Percentiles rank a stretch among this genome's conserved stretches.
These are phyloP conservation scores for Eucalyptus cloeziana DNA, from an alignment of 345 rosid species.

Conservation along the genomic window DNA sequence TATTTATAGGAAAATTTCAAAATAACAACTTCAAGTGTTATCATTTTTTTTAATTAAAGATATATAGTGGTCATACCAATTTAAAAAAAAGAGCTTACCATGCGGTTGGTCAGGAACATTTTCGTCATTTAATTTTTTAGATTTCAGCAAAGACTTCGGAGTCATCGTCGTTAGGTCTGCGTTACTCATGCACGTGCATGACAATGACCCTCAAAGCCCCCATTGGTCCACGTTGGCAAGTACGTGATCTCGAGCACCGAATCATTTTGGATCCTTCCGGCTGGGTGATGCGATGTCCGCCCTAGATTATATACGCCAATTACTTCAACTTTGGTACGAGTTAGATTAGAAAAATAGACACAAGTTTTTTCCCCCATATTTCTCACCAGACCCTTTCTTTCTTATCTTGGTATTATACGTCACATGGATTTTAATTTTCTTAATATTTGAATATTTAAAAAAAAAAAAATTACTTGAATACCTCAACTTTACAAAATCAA, in stretches of 20 bases:
- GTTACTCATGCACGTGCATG: background rate
- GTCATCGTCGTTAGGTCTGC: background rate
- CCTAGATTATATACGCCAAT: background rate
- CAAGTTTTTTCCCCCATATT: background rate
- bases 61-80: no score
- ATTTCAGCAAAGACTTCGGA: background rate
- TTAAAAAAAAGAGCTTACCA: no score
- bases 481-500: background rate
- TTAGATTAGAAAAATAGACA: background rate
- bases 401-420: background rate
- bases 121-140: no score
- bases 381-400: background rate
- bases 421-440: background rate
- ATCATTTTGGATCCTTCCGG: background rate
- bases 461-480: background rate
- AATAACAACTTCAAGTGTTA: accelerated
- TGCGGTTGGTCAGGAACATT: no score
- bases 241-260: background rate
- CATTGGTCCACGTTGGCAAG: background rate
- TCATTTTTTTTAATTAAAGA: no score
- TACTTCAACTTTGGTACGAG: background rate
- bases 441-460: background rate
- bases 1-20: no score
- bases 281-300: background rate
- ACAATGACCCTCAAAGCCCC: background rate